Conservation (phyloP, 306 rosid species). For the Mucuna pruriens region DNA sequence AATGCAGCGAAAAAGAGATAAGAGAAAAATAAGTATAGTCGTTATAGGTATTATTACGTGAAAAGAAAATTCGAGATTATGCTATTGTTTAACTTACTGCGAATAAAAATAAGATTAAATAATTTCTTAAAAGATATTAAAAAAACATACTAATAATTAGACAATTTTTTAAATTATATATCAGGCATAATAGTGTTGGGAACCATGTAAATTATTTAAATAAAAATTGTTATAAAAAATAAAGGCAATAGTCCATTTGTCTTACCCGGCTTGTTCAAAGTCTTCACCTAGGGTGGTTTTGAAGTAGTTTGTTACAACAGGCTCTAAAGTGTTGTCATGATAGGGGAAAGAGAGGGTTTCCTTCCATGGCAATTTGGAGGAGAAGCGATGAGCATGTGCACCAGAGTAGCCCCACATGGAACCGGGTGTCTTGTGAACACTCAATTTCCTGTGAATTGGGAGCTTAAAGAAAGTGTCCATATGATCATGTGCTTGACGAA, state of each 20-base stretch:
- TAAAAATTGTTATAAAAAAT: no score
- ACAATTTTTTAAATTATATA: no score
- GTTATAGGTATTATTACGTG: no score
- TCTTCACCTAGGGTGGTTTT: conserved; percentile 51
- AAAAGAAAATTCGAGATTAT: no score
- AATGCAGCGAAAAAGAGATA: no score
- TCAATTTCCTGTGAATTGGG: conserved; percentile 47
- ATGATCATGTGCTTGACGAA: conserved; percentile 48
- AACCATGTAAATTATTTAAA: no score
- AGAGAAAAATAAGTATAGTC: no score
- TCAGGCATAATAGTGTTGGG: no score
- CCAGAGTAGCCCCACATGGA: conserved; percentile 65
- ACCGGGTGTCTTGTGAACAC: conserved; percentile 37
- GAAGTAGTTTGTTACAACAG: conserved; percentile 57
- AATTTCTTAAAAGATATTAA: no score
- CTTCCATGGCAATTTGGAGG: conserved; percentile 79
- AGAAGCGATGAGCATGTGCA: conserved; percentile 76
- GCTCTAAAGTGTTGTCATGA: conserved; percentile 15
- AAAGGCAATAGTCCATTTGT: not conserved
- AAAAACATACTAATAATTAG: no score
- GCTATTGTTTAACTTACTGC: no score
- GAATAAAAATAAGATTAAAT: no score
- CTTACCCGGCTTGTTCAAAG: conserved; percentile 67
- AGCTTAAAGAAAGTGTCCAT: conserved; percentile 62
- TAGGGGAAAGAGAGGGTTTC: conserved; percentile 76